phyloP scores from a whole-genome alignment of 1,284 basidiomycete species.

The Ustilago sp. region DNA sequence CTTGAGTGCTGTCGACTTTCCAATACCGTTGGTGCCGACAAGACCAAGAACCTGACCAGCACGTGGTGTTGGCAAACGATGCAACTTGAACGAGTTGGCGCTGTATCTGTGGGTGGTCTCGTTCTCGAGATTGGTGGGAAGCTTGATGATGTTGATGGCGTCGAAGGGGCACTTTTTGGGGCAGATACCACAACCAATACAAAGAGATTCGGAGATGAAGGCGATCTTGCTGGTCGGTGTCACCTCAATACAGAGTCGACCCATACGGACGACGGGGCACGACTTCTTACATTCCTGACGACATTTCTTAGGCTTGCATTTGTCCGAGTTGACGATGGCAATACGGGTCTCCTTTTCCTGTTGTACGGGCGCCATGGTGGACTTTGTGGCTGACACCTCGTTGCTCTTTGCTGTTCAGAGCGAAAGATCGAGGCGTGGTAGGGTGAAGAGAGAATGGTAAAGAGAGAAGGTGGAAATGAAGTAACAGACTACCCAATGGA shows the following conservation, averaged over 20 bases:
- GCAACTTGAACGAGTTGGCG: conserved; percentile 69
- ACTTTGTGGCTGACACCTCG: conserved; percentile 18
- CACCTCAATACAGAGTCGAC: conserved; percentile 66
- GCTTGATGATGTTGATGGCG: conserved; percentile 70
- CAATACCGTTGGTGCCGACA: conserved; percentile 69
- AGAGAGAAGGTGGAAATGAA: conserved; percentile 16
- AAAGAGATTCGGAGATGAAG: conserved; percentile 67
- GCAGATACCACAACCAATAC: conserved; percentile 70
- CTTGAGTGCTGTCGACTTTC: conserved; percentile 69
- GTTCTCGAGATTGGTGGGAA: conserved; percentile 68
- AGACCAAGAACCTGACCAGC: conserved; percentile 69
- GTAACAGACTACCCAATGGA: background rate
- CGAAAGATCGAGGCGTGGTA: conserved; percentile 2
- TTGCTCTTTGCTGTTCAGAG: conserved; percentile 12
- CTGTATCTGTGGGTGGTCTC: conserved; percentile 69
- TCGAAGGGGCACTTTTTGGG: conserved; percentile 69
- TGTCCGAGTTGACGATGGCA: conserved; percentile 69
- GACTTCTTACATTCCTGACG: conserved; percentile 69
- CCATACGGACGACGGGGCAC: conserved; percentile 69
- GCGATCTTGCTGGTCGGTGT: conserved; percentile 66
- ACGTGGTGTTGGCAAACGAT: conserved; percentile 66
- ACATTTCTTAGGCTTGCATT: conserved; percentile 69
- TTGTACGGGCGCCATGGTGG: conserved; percentile 53
- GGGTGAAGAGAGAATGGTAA: conserved; percentile 9
- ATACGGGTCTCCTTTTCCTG: conserved; percentile 67